Percentiles rank a stretch among this genome's conserved stretches.
Conservation (phyloP, 306 rosid genomes). For the Rubus idaeus region DNA sequence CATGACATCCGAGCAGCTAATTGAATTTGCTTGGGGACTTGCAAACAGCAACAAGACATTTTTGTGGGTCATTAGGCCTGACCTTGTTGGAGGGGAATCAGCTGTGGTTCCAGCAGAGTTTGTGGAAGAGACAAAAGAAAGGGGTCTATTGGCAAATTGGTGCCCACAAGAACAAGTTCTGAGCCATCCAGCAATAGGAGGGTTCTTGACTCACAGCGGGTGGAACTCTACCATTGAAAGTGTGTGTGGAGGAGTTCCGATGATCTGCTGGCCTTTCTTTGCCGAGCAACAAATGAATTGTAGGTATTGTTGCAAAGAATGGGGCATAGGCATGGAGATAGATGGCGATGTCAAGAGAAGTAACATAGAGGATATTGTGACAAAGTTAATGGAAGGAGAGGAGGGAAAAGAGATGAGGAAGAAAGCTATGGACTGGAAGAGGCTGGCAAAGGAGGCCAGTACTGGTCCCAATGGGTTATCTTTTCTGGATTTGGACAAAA, state of each 20-base stretch:
- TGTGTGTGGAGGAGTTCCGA: conserved; percentile 49
- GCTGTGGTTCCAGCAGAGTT: conserved; percentile 41
- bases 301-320: conserved; percentile 46
- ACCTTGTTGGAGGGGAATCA: conserved; percentile 41
- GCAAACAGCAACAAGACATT: conserved; percentile 44
- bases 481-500: conserved; percentile 21
- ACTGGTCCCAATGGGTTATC: conserved; percentile 35
- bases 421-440: conserved; percentile 46
- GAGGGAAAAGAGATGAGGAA: conserved; percentile 43
- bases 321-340: conserved; percentile 68
- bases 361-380: conserved; percentile 42
- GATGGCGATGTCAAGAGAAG: conserved; percentile 40
- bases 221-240: conserved; percentile 86
- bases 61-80: conserved; percentile 62
- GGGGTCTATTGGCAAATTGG: conserved; percentile 54
- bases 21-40: conserved; percentile 74
- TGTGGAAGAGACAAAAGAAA: conserved; percentile 24
- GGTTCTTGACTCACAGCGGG: conserved; percentile 66
- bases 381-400: conserved; percentile 48
- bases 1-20: conserved; percentile 47
- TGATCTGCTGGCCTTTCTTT: conserved; percentile 73
- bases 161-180: conserved; percentile 60
- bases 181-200: conserved; percentile 52
- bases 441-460: conserved; percentile 30
- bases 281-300: conserved; percentile 76